Evolutionary conservation across 305 asterid species (phyloP).

Genomic region (Ilex paraguariensis): DNA sequence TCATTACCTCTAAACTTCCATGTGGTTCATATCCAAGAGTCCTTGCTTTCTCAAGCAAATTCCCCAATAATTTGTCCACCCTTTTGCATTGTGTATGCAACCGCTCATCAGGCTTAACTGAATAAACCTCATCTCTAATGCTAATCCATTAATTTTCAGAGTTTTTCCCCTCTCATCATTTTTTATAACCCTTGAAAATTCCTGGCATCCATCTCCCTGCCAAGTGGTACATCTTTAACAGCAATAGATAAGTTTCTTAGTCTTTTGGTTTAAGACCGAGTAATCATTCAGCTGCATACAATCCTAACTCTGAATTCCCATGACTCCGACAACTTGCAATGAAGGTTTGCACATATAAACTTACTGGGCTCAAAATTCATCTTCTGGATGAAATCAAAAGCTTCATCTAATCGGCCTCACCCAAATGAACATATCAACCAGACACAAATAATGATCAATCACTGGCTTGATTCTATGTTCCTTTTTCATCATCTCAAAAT

Average conservation of each 20-base stretch:
- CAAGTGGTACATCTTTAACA: constrained; percentile 64
- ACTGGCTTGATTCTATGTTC: constrained; percentile 64
- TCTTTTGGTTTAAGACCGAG: constrained; percentile 66
- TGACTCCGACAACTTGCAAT: constrained; percentile 85
- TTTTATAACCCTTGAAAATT: too few relatives aligned
- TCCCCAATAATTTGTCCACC: too few relatives aligned
- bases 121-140: too few relatives aligned
- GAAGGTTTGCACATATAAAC: constrained; percentile 68
- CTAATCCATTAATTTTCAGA: too few relatives aligned
- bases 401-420: constrained; percentile 68
- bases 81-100: too few relatives aligned
- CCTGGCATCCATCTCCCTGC: constrained; percentile 71
- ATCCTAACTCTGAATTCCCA: constrained; percentile 58
- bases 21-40: too few relatives aligned
- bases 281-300: constrained; percentile 71
- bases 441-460: constrained; percentile 75
- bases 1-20: too few relatives aligned
- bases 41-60: too few relatives aligned
- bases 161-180: too few relatives aligned
- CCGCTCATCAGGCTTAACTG: too few relatives aligned
- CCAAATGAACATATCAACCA: constrained; percentile 81
- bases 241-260: constrained; percentile 49
- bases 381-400: constrained; percentile 58
- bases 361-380: constrained; percentile 53
- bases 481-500: constrained; percentile 67